Evolutionary conservation across 441 rosid species (phyloP), one percentile per base, ranked within the genome.

Genomic region (California macrophylla): DNA sequence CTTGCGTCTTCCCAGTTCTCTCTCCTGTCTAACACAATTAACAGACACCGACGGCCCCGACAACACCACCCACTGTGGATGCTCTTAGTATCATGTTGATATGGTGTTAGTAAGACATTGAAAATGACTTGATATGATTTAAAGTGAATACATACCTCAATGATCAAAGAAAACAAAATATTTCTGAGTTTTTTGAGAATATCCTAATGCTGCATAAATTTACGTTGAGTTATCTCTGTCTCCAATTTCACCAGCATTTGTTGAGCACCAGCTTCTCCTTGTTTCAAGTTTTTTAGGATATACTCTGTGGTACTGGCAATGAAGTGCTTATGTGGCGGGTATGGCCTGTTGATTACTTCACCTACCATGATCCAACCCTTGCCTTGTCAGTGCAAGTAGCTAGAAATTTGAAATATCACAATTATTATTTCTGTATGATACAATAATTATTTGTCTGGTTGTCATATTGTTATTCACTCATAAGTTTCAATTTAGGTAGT

Each of bases 401-500:
- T 21, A 20, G 63, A 56, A 56, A 23, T 56, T 23, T 56, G 63
- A 2, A 23, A 56, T 56, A 56, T 56, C 63, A 23, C 24, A 23
- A 9, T 21, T 21, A 21, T 56, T 23, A 56, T 56, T 56, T 56
- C 15, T 56, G 12, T 56, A 52, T 15, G 13, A 6, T 23, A 21
- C 63, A 8, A 3, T 34, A 20, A 16, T 73, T 25, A 13, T 18
- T 16, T 61, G 36, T 18, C 20, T 26, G 20, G 40, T 65, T 58
- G 28, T 61, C 69, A 62, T 45, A 12, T 40, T 16, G n/a, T n/a
- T 69, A 61, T 29, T 73, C 23, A n/a, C 13, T 42, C 24, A 65
- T 0, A 70, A 42, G 76, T 68, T 66, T 63, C 26, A 29, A 61
- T 61, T 56, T 67, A 36, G 36, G 38, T 32, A 20, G 61, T 15